phyloP scores from a whole-genome alignment of 2,329 filamentous ascomycete species.

The Pyrenochaeta sp. region DNA sequence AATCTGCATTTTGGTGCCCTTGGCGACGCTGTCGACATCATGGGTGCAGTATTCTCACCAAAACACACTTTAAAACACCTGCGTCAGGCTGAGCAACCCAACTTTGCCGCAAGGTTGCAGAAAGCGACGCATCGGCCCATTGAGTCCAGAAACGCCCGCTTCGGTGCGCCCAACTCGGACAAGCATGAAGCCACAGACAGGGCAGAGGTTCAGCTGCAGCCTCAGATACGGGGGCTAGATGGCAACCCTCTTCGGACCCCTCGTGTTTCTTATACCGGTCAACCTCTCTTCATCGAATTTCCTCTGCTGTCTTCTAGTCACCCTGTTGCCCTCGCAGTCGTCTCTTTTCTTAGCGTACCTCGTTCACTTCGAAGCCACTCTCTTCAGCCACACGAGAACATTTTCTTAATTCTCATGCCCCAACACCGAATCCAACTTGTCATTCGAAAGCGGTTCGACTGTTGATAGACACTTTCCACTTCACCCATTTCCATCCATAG shows the following conservation, averaged over 20 bases:
- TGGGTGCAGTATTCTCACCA: too few relatives aligned
- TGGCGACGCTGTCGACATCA: too few relatives aligned
- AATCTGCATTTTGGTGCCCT: too few relatives aligned
- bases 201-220: constrained; percentile 33
- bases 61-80: not conserved
- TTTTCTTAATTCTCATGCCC: constrained; percentile 7
- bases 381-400: constrained; percentile 12
- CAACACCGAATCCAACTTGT: too few relatives aligned
- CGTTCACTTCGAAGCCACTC: constrained; percentile 6
- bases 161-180: constrained; percentile 26
- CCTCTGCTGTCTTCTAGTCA: not conserved
- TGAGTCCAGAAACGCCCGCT: constrained; percentile 10
- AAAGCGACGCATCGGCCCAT: constrained; percentile 11
- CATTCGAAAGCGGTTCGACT: too few relatives aligned
- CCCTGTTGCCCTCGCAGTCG: not conserved
- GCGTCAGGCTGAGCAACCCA: constrained; percentile 12
- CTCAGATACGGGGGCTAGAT: constrained; percentile 23
- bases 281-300: not conserved
- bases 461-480: too few relatives aligned
- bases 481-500: too few relatives aligned
- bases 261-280: constrained; percentile 9
- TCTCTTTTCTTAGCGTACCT: not conserved
- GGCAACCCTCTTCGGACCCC: constrained; percentile 14
- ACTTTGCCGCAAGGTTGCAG: constrained; percentile 10
- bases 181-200: constrained; percentile 34